A percentile compares a stretch with the other conserved stretches of the same genome.
Evolutionary conservation across 352 stramenopile species (phyloP).

Genomic region (Globisporangium emineosum): DNA sequence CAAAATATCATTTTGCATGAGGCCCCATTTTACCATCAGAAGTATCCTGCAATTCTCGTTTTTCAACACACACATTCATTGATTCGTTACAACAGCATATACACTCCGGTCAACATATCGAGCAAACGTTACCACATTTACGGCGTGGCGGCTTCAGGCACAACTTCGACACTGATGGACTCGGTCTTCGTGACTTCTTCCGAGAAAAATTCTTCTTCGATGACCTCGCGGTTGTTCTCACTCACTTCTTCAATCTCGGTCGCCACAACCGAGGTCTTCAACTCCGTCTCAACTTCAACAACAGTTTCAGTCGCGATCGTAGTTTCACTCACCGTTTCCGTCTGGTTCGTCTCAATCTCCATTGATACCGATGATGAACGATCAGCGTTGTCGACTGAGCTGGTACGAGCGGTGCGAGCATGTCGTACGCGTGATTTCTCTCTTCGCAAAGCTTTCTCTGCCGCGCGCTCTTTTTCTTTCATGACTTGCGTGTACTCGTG

Average conservation of each 20-base stretch:
- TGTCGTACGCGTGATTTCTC: slow-evolving; percentile 10
- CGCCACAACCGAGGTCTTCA: slow-evolving; percentile 8
- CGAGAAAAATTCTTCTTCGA: slow-evolving; percentile 7
- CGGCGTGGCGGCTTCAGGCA: not conserved
- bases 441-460: slow-evolving; percentile 10
- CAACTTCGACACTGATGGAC: not conserved
- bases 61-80: slow-evolving; percentile 5
- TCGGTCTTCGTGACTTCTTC: not conserved
- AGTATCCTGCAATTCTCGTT: not conserved
- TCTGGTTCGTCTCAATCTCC: slow-evolving; percentile 2
- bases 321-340: not conserved
- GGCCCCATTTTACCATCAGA: not conserved
- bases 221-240: slow-evolving; percentile 11
- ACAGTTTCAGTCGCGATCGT: not conserved
- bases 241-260: slow-evolving; percentile 9
- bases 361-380: not conserved
- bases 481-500: slow-evolving; percentile 40
- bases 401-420: slow-evolving; percentile 5
- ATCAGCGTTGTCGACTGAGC: slow-evolving; percentile 6
- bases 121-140: not conserved
- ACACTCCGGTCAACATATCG: not conserved
- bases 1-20: too few relatives aligned
- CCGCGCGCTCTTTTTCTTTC: slow-evolving; percentile 24
- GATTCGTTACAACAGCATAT: not conserved
- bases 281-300: not conserved